Conservation (phyloP, 2,329 filamentous ascomycete genomes). For the Neofusicoccum ribis region DNA sequence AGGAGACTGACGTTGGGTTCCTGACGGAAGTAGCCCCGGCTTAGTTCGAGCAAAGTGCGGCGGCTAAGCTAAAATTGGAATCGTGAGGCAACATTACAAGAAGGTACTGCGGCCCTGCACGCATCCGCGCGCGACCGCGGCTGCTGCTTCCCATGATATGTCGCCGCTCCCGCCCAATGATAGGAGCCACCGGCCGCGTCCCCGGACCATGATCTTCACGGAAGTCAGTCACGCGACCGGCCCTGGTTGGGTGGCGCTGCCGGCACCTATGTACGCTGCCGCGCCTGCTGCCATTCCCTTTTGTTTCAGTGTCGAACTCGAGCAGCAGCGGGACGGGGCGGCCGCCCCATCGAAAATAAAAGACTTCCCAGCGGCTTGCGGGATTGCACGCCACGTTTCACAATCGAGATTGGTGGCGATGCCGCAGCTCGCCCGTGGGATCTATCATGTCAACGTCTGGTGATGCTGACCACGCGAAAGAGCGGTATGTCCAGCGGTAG, state of each 20-base stretch:
- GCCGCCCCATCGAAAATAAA: neutral
- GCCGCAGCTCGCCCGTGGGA: neutral
- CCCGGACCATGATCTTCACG: constrained; percentile 1
- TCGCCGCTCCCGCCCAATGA: neutral
- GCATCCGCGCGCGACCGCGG: neutral
- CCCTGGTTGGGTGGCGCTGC: neutral
- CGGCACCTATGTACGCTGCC: neutral
- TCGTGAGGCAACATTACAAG: neutral
- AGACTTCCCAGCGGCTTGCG: neutral
- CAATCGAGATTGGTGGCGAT: neutral
- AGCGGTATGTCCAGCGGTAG: constrained; percentile 7
- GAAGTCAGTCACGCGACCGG: constrained; percentile 10
- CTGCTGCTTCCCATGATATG: neutral
- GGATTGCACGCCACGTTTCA: neutral
- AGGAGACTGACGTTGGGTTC: neutral
- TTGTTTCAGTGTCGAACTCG: neutral
- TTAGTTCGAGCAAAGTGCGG: neutral
- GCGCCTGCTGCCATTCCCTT: neutral
- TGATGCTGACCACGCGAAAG: neutral
- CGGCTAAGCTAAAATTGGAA: neutral
- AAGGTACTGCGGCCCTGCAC: neutral
- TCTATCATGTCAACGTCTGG: neutral
- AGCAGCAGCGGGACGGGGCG: neutral
- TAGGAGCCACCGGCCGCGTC: neutral
- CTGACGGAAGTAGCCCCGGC: neutral